A percentile compares a stretch with the other conserved stretches of the same genome.
Evolutionary conservation across 768 basidiomycete genomes (phyloP).

Genomic region (Tulasnella calospora): DNA sequence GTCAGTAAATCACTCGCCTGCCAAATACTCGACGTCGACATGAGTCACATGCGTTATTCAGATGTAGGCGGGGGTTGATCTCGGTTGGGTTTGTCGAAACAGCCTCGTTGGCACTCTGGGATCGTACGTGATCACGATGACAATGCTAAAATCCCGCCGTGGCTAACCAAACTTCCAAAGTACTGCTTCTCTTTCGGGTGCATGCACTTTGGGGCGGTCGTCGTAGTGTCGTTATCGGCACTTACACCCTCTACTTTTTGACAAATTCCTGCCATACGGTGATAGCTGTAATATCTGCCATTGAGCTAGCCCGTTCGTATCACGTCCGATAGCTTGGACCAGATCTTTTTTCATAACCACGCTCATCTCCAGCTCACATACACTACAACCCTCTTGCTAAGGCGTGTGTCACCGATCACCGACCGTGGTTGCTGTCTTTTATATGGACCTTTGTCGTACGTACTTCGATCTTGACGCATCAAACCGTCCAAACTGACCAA

Average conservation of each 20-base stretch:
- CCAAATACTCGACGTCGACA: background rate
- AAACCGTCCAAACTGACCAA: background rate
- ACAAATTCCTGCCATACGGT: background rate
- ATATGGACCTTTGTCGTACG: background rate
- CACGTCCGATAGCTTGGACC: background rate
- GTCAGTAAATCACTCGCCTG: background rate
- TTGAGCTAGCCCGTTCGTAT: background rate
- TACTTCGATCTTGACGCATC: background rate
- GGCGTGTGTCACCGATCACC: background rate
- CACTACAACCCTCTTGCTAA: background rate
- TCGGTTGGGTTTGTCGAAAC: background rate
- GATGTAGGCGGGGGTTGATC: background rate
- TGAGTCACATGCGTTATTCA: background rate
- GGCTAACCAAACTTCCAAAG: background rate
- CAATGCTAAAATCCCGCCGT: background rate
- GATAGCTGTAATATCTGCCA: background rate
- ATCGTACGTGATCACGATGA: background rate
- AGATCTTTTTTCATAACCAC: background rate
- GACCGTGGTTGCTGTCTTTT: background rate
- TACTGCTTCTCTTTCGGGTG: background rate
- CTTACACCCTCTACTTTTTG: background rate
- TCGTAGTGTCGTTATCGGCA: background rate
- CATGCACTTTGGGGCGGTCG: conserved; percentile 8
- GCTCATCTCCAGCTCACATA: background rate
- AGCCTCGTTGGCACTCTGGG: background rate